These are phyloP conservation scores for Agaricus sinodeliciosus DNA, from an alignment of 768 basidiomycete genomes.

Conservation along the genomic window DNA sequence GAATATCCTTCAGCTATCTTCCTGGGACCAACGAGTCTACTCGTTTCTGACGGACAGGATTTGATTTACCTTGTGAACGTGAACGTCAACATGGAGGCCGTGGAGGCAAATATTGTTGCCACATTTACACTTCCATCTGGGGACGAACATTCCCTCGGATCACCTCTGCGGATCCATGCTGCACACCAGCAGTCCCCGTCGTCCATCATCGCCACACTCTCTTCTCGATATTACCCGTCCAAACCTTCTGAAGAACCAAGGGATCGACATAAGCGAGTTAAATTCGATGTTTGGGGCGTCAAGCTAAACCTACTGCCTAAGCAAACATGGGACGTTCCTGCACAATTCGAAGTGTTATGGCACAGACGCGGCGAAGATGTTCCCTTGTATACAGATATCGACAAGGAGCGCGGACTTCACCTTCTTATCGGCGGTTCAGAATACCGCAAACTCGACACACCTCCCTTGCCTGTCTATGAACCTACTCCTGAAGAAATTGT, in stretches of 20 bases:
- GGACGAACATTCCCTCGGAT: conserved; percentile 27
- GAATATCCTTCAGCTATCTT: conserved; percentile 76
- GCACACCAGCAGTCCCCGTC: conserved; percentile 30
- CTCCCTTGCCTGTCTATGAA: conserved; percentile 34
- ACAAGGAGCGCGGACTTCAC: conserved; percentile 37
- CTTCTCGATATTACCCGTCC: conserved; percentile 44
- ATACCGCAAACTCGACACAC: conserved; percentile 38
- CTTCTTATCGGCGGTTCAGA: conserved; percentile 52
- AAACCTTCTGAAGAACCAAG: conserved; percentile 13
- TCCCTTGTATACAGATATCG: conserved; percentile 52
- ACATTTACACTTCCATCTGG: conserved; percentile 40
- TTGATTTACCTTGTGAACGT: conserved; percentile 46
- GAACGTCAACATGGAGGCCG: not conserved
- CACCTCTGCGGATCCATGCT: conserved; percentile 39
- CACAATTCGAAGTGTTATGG: conserved; percentile 55
- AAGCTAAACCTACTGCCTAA: conserved; percentile 39
- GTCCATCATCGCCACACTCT: conserved; percentile 43
- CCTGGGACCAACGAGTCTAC: conserved; percentile 37
- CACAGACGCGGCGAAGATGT: conserved; percentile 63
- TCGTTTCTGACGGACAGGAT: conserved; percentile 71
- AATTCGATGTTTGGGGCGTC: conserved; percentile 65
- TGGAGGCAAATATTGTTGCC: conserved; percentile 30
- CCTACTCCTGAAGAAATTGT: conserved; percentile 62
- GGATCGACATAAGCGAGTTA: conserved; percentile 23
- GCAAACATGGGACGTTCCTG: conserved; percentile 22